Evolutionary conservation across 352 stramenopile species (phyloP).

Genomic region (Stephanocyclus meneghinianus): DNA sequence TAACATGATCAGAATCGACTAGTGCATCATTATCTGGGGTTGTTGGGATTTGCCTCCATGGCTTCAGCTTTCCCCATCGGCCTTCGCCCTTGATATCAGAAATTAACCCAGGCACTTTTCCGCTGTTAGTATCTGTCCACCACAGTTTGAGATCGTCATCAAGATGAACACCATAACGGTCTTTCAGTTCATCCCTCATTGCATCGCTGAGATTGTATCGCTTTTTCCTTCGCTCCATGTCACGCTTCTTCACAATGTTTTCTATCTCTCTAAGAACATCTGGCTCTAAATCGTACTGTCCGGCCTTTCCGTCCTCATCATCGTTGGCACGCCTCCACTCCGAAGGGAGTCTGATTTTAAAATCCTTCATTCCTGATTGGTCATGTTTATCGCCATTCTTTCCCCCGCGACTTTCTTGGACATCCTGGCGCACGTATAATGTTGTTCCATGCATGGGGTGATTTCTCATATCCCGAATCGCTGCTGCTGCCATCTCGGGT

Average conservation of each 20-base stretch:
- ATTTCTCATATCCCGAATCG: slow-evolving; percentile 77
- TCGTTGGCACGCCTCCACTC: slow-evolving; percentile 74
- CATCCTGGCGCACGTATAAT: slow-evolving; percentile 76
- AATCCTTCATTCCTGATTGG: neutral
- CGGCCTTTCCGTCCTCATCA: slow-evolving; percentile 33
- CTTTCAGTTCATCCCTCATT: slow-evolving; percentile 72
- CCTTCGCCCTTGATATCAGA: slow-evolving; percentile 75
- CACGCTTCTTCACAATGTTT: slow-evolving; percentile 65
- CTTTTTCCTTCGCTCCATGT: slow-evolving; percentile 55
- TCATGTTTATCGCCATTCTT: neutral
- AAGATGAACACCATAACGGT: slow-evolving; percentile 65
- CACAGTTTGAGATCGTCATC: slow-evolving; percentile 80
- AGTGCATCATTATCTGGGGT: slow-evolving; percentile 72
- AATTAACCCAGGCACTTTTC: slow-evolving; percentile 60
- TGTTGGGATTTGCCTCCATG: slow-evolving; percentile 78
- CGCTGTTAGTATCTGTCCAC: slow-evolving; percentile 68
- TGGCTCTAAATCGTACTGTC: slow-evolving; percentile 46
- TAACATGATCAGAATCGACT: slow-evolving; percentile 70
- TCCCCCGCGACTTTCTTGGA: slow-evolving; percentile 59
- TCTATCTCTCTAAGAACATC: slow-evolving; percentile 56
- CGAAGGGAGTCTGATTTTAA: neutral
- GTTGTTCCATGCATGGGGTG: slow-evolving; percentile 65
- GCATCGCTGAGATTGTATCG: slow-evolving; percentile 75
- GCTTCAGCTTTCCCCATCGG: slow-evolving; percentile 60
- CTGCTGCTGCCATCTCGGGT: slow-evolving; percentile 58